Evolutionary conservation across 1,284 basidiomycete species (phyloP).

Genomic region (Meira miltonrushii): DNA sequence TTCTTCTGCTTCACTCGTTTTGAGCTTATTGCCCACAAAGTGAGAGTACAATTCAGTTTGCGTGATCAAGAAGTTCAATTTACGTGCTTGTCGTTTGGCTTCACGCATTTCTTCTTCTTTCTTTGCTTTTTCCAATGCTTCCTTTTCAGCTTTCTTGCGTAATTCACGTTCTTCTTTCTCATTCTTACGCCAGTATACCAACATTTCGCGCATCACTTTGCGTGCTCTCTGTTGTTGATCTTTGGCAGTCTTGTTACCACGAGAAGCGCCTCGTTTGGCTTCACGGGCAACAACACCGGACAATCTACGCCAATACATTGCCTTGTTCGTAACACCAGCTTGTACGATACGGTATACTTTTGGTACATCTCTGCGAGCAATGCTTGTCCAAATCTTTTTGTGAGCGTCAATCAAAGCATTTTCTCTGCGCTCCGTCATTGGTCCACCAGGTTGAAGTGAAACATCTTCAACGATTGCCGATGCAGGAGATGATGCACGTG

Average conservation of each 20-base stretch:
- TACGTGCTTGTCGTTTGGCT: constrained; percentile 87
- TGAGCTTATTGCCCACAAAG: constrained; percentile 97
- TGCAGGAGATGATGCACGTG: neutral
- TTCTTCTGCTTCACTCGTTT: constrained; percentile 87
- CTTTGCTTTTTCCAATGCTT: constrained; percentile 59
- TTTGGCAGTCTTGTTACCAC: constrained; percentile 76
- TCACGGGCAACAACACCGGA: constrained; percentile 71
- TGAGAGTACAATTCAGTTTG: constrained; percentile 99
- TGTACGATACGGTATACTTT: constrained; percentile 48
- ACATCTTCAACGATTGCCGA: neutral
- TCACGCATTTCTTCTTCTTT: constrained; percentile 95
- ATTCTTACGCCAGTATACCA: constrained; percentile 96
- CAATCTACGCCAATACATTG: constrained; percentile 69
- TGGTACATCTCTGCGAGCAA: constrained; percentile 51
- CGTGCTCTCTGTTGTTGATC: constrained; percentile 82
- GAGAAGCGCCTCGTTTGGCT: constrained; percentile 73
- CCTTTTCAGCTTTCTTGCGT: constrained; percentile 84
- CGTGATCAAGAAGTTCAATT: constrained; percentile 97
- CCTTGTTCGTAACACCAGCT: constrained; percentile 41
- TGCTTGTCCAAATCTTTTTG: constrained; percentile 48
- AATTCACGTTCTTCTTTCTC: constrained; percentile 86
- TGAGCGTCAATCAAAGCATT: constrained; percentile 48
- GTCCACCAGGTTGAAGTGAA: too few relatives aligned
- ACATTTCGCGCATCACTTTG: constrained; percentile 74
- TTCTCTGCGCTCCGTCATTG: constrained; percentile 16